Percentiles rank a stretch among this genome's conserved stretches.
Evolutionary conservation across 2,329 filamentous ascomycete species (phyloP).

Genomic region (Calonectria fujianensis): DNA sequence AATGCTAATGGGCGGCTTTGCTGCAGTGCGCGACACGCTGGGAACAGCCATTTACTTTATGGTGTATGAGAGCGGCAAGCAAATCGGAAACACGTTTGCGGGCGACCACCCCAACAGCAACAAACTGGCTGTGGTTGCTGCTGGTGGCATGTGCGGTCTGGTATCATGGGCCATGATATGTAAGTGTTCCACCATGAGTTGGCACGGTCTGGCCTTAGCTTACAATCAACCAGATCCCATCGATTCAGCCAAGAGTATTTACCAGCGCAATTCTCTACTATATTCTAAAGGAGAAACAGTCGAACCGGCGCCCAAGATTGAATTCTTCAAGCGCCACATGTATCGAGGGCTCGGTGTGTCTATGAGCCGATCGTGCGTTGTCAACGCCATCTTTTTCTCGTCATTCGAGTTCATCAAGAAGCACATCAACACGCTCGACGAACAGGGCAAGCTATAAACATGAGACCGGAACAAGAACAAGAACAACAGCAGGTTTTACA

Average conservation of each 20-base stretch:
- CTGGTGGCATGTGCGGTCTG: slow-evolving; percentile 87
- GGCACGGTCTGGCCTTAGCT: slow-evolving; percentile 10
- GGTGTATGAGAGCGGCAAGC: slow-evolving; percentile 91
- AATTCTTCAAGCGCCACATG: slow-evolving; percentile 86
- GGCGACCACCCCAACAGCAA: slow-evolving; percentile 84
- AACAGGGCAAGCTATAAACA: slow-evolving; percentile 55
- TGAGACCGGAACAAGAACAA: slow-evolving; percentile 5
- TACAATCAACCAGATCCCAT: slow-evolving; percentile 73
- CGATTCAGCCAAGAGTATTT: slow-evolving; percentile 89
- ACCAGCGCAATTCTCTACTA: slow-evolving; percentile 87
- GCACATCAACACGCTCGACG: slow-evolving; percentile 74
- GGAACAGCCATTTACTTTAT: slow-evolving; percentile 92
- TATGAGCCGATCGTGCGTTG: slow-evolving; percentile 86
- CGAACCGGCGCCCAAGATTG: slow-evolving; percentile 81
- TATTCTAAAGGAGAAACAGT: slow-evolving; percentile 79
- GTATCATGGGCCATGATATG: slow-evolving; percentile 88
- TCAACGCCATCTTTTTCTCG: slow-evolving; percentile 94
- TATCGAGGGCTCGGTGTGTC: slow-evolving; percentile 90
- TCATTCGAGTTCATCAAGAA: slow-evolving; percentile 90
- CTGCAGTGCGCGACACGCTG: slow-evolving; percentile 84
- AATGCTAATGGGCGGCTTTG: slow-evolving; percentile 41
- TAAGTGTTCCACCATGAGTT: slow-evolving; percentile 64
- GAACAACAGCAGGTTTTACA: slow-evolving; percentile 27
- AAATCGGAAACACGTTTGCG: slow-evolving; percentile 84
- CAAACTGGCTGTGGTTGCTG: slow-evolving; percentile 85